Evolutionary conservation across 1,139 yeast genomes (phyloP), one percentile per base, ranked within the genome.

Genomic region (Yamadazyma conglobata): DNA sequence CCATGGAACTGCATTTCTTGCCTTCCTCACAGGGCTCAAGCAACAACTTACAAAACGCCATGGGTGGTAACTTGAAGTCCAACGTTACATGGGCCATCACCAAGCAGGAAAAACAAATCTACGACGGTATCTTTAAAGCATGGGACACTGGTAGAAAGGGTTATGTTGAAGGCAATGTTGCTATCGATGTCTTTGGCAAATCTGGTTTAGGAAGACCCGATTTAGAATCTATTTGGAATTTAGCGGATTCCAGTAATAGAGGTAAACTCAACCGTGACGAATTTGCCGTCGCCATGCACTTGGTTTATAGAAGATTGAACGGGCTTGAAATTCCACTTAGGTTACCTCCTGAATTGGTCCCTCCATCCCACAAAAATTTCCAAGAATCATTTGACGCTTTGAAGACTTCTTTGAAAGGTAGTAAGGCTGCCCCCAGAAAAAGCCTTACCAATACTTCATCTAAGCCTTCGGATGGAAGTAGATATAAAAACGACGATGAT

Each of bases 171-270:
- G 95, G 97, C 10, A 78, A 77, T 24, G 78, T 81, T 11, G 96
- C 96, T 1, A 87, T 91, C 33, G 77, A 77, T 39, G 81, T 91
- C 22, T 88, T 91, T 57, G 81, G 93, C 28, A 91, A 91, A 58
- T 83, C 95, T 16, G 97, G 97, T 1, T 73, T 91, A 43, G 71
- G 79, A 35, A 77, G 96, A 56, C 73, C 78, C 7, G 96, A 89
- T 46, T 70, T 91, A 40, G 97, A 89, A 54, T 70, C 79, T 22
- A 86, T 91, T 40, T 91, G 98, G 98, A 87, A 83, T 33, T 64
- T 83, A 42, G 75, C 83, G 21, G 89, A 84, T 49, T 66, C 76
- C 13, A 77, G 79, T 33, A 81, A 82, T 48, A 70, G 79, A 35
- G 88, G 91, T 2, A 79, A 76, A 50, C 67, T 83, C 43, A 82